These are phyloP conservation scores for Tetrapyrgos nigripes DNA, from an alignment of 1,284 basidiomycete species.

Conservation along the genomic window DNA sequence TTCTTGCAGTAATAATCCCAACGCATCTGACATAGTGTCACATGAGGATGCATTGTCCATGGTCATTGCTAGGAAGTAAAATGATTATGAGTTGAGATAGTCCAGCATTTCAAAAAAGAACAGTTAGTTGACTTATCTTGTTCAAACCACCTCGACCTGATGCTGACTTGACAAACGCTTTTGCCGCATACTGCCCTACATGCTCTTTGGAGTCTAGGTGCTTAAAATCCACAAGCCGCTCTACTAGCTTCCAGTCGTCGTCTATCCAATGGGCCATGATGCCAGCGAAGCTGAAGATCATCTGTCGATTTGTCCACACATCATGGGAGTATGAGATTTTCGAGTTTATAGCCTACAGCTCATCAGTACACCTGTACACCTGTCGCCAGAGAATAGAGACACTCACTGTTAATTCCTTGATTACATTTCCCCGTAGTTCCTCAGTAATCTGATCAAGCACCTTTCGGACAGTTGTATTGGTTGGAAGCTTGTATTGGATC, in stretches of 20 bases:
- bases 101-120: neutral
- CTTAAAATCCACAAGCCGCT: constrained; percentile 35
- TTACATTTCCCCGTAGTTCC: constrained; percentile 33
- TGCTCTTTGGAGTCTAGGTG: constrained; percentile 35
- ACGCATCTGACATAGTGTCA: constrained; percentile 17
- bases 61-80: constrained; percentile 9
- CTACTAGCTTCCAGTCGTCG: constrained; percentile 36
- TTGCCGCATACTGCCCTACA: constrained; percentile 31
- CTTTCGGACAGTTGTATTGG: constrained; percentile 36
- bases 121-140: constrained; percentile 32
- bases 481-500: constrained; percentile 29
- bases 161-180: constrained; percentile 28
- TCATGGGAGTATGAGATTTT: constrained; percentile 33
- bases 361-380: neutral
- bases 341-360: constrained; percentile 28
- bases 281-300: constrained; percentile 37
- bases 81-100: no score
- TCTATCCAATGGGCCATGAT: no score
- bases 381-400: neutral
- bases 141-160: constrained; percentile 24
- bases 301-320: constrained; percentile 37
- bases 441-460: constrained; percentile 29
- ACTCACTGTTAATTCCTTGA: constrained; percentile 32
- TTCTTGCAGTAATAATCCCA: constrained; percentile 12
- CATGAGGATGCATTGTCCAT: constrained; percentile 35